A percentile compares a stretch with the other conserved stretches of the same genome.
Conservation (phyloP, 768 basidiomycete genomes). For the Pisolithus sp. region DNA sequence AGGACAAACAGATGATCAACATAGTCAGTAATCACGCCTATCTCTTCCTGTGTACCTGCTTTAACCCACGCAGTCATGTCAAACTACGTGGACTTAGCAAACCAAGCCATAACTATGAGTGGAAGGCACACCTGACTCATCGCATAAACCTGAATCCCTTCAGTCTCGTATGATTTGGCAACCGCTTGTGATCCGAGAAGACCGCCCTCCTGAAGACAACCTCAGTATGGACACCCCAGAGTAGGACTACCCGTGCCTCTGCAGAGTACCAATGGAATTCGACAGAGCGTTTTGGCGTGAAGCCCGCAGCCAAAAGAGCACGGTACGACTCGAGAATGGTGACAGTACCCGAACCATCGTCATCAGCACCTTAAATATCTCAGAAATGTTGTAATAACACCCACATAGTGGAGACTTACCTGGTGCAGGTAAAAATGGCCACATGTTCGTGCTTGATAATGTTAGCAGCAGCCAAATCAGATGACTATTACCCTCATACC, state of each 20-base stretch:
- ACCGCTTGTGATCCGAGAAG: conserved; percentile 88
- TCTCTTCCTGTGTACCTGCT: conserved; percentile 66
- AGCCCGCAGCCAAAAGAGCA: conserved; percentile 35
- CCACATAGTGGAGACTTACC: conserved; percentile 34
- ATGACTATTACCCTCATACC: conserved; percentile 33
- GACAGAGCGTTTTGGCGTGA: conserved; percentile 35
- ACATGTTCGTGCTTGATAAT: conserved; percentile 55
- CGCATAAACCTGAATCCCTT: conserved; percentile 16
- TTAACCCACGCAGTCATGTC: conserved; percentile 97
- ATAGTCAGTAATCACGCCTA: conserved; percentile 82
- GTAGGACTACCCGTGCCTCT: conserved; percentile 23
- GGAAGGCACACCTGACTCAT: conserved; percentile 25
- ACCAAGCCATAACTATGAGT: not conserved
- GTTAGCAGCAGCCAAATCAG: not conserved
- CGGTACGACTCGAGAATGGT: conserved; percentile 42
- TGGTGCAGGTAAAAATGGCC: conserved; percentile 73
- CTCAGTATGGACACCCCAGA: conserved; percentile 1
- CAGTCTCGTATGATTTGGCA: conserved; percentile 60
- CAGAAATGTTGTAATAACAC: not conserved
- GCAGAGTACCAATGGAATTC: conserved; percentile 48
- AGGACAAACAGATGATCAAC: conserved; percentile 52
- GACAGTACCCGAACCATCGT: conserved; percentile 40
- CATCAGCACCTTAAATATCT: conserved; percentile 30
- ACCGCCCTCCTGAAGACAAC: conserved; percentile 54
- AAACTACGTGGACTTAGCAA: conserved; percentile 42